Base-by-base conservation (phyloP, 345 rosid genomes). In the Capsella bursapastoris region DNA sequence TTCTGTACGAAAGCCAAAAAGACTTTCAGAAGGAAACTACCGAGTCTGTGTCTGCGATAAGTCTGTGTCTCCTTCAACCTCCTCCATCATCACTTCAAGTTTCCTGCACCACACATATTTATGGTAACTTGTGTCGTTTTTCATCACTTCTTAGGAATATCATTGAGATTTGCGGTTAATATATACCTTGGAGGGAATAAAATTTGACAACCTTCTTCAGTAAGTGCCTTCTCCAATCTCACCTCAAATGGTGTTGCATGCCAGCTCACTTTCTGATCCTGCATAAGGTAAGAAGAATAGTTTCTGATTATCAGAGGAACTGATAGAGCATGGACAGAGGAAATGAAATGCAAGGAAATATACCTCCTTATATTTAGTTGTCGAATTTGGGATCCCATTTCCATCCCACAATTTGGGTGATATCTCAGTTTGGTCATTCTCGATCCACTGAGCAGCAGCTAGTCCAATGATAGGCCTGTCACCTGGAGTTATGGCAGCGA, bases 241-340 rank as follows among this genome's bases (percentile, higher is more conserved):
- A 89, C 97, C 64, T 92, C 97, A 51, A 96, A 96, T 67, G 97
- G 99, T 13, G 99, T 92, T 10, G 98, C 99, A 72, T 96, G 99
- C 97, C 98, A 95, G 60, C 91, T 89, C 15, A 92, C 99, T 79
- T 89, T 95, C 73, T 96, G 98, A 76, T 92, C 97, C 99, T 96
- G 88, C 74, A 65, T 9, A 47, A 72, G 65, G 48, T 67, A 67
- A 71, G 51, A 29, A 68, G 8, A 45, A 44, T 41, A 9, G 52
- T 57, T 56, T 57, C 47, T 16, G 66, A 28, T 35, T 11, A 62
- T 15, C 1, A 35, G 12, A 32, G 27, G 60, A 52, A 29, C 5
- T 16, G 9, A 31, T 43, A 51, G 40, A 75, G 48, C 35, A 32
- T 66, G 38, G 29, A 61, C 61, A 64, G 60, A 2, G 15, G 28